A percentile compares a stretch with the other conserved stretches of the same genome.
phyloP scores from a whole-genome alignment of 805 yeast genomes.

The Kazachstania kunashirensis region DNA sequence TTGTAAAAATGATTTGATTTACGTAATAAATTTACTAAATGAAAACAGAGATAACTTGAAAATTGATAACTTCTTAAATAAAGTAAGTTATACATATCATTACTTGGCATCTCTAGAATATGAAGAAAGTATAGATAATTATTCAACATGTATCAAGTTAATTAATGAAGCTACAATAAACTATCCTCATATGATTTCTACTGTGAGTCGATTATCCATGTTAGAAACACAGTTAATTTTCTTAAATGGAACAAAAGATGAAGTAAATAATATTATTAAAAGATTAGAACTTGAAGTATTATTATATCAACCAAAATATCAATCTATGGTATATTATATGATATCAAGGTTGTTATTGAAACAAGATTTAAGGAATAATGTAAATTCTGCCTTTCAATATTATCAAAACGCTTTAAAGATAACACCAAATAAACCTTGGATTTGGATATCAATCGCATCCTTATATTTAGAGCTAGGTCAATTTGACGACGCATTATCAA shows the following conservation, averaged over 20 bases:
- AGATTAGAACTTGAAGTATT: conserved; percentile 7
- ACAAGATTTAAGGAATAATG: conserved; percentile 8
- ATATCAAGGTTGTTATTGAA: conserved; percentile 12
- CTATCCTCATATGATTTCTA: conserved; percentile 10
- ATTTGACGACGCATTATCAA: conserved; percentile 55
- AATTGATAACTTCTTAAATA: conserved; percentile 8
- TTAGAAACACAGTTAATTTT: conserved; percentile 9
- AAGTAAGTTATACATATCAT: conserved; percentile 11
- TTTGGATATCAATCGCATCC: conserved; percentile 60
- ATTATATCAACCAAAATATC: conserved; percentile 3
- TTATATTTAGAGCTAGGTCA: conserved; percentile 51
- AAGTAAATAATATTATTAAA: conserved; percentile 4
- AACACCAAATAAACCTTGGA: conserved; percentile 33
- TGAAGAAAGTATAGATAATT: conserved; percentile 1
- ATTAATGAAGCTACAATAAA: conserved; percentile 6
- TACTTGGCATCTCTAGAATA: conserved; percentile 11
- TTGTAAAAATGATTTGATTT: conserved; percentile 10
- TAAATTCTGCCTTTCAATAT: conserved; percentile 13
- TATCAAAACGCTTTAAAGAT: conserved; percentile 14
- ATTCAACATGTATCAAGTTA: conserved; percentile 3
- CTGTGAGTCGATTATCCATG: conserved; percentile 8
- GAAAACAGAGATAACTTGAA: conserved; percentile 6
- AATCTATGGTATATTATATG: conserved; percentile 11
- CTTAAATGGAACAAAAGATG: conserved; percentile 2
- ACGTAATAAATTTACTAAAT: conserved; percentile 10